These are phyloP conservation scores for Cokeromyces recurvatus DNA, from an alignment of 371 early-diverging fungal species.

Conservation along the genomic window DNA sequence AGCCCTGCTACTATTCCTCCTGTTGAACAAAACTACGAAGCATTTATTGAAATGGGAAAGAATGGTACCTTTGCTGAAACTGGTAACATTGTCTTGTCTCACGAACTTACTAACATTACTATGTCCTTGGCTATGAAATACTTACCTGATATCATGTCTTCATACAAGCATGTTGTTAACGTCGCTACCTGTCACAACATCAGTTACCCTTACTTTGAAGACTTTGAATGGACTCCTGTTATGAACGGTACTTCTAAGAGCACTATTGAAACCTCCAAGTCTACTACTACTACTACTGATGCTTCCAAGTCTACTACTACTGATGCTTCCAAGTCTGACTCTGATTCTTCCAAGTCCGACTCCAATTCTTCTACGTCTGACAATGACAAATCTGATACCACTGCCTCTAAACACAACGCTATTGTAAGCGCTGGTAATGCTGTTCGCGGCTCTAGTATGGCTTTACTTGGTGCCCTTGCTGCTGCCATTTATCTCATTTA, in stretches of 20 bases:
- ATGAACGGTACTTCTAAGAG: constrained; percentile 10
- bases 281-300: not conserved
- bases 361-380: no score
- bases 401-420: no score
- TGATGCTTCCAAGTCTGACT: no score
- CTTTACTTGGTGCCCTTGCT: no score
- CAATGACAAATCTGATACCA: no score
- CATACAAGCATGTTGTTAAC: constrained; percentile 39
- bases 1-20: constrained; percentile 18
- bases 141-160: constrained; percentile 29
- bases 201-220: constrained; percentile 42
- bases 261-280: constrained; percentile 16
- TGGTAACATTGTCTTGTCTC: constrained; percentile 43
- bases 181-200: constrained; percentile 49
- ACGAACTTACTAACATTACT: constrained; percentile 49
- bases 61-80: constrained; percentile 37
- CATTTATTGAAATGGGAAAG: constrained; percentile 35
- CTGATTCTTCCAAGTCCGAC: no score
- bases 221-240: constrained; percentile 15
- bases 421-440: no score
- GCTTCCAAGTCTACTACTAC: no score
- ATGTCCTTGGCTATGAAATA: constrained; percentile 38
- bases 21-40: constrained; percentile 27
- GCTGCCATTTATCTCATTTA: no score
- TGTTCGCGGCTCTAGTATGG: no score